These are phyloP conservation scores for Penicillium cinerascens DNA, from an alignment of 495 filamentous ascomycete species.

Conservation along the genomic window DNA sequence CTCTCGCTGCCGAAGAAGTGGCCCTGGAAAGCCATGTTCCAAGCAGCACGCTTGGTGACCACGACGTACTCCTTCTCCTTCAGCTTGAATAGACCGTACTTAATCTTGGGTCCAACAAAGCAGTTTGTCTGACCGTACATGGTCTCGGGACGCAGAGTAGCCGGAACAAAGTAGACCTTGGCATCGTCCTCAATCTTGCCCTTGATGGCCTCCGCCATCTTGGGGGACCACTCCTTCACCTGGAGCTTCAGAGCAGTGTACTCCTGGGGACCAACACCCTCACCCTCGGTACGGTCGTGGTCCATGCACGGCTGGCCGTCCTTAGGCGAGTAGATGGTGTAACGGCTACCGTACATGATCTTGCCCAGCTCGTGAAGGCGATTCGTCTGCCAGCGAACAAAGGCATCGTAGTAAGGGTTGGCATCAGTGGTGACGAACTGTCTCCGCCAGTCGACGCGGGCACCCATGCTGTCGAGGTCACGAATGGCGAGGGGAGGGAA, in stretches of 20 bases:
- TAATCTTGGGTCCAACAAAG: slow-evolving; percentile 88
- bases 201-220: slow-evolving; percentile 62
- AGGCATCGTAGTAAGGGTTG: slow-evolving; percentile 95
- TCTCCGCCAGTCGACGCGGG: slow-evolving; percentile 86
- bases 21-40: slow-evolving; percentile 95
- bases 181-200: slow-evolving; percentile 77
- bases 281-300: slow-evolving; percentile 88
- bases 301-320: slow-evolving; percentile 98
- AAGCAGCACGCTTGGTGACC: slow-evolving; percentile 78
- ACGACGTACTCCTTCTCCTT: slow-evolving; percentile 82
- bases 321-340: slow-evolving; percentile 94
- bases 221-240: slow-evolving; percentile 81
- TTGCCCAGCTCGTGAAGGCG: slow-evolving; percentile 84
- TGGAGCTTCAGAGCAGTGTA: slow-evolving; percentile 89
- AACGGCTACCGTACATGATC: slow-evolving; percentile 90
- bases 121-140: slow-evolving; percentile 98
- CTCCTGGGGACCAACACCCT: slow-evolving; percentile 86
- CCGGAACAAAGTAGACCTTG: slow-evolving; percentile 84
- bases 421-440: slow-evolving; percentile 93
- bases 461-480: slow-evolving; percentile 80
- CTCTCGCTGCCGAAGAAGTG: slow-evolving; percentile 72
- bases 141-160: slow-evolving; percentile 91
- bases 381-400: slow-evolving; percentile 97
- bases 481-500: slow-evolving; percentile 80
- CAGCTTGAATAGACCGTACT: slow-evolving; percentile 86